phyloP scores from a whole-genome alignment of 768 basidiomycete genomes.

The Leucocoprinus leucothites region DNA sequence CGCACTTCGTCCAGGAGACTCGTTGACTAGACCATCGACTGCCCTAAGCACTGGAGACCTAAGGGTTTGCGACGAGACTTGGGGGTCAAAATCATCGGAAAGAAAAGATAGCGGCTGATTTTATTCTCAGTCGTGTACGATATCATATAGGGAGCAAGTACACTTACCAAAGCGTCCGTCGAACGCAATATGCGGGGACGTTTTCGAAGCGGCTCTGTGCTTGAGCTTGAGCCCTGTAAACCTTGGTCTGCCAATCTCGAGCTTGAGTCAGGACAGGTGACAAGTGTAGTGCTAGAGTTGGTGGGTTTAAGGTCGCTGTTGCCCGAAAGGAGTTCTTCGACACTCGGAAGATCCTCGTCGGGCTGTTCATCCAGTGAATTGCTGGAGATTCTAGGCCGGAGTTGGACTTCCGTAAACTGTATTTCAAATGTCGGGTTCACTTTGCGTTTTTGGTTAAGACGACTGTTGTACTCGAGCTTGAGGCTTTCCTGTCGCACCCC shows the following conservation, averaged over 20 bases:
- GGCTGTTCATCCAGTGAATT: constrained; percentile 22
- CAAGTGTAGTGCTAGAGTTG: no score
- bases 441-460: constrained; percentile 18
- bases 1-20: background rate
- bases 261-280: background rate
- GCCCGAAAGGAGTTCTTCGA: constrained; percentile 3
- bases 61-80: background rate
- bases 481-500: constrained; percentile 37
- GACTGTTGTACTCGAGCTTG: constrained; percentile 34
- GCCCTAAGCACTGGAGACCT: background rate
- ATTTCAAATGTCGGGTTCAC: constrained; percentile 46
- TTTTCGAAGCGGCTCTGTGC: background rate
- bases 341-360: constrained; percentile 44
- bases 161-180: background rate
- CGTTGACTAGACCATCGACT: background rate
- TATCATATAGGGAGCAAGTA: background rate
- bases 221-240: background rate
- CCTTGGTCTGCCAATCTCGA: background rate
- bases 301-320: no score
- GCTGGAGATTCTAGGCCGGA: constrained; percentile 17
- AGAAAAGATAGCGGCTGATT: background rate
- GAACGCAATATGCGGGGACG: background rate
- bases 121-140: background rate
- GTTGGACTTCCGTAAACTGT: constrained; percentile 42
- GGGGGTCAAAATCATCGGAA: background rate